A percentile compares a stretch with the other conserved stretches of the same genome.
These are phyloP conservation scores for Globomyces pollinis-pini DNA, from an alignment of 192 early-diverging fungal genomes.

Conservation along the genomic window DNA sequence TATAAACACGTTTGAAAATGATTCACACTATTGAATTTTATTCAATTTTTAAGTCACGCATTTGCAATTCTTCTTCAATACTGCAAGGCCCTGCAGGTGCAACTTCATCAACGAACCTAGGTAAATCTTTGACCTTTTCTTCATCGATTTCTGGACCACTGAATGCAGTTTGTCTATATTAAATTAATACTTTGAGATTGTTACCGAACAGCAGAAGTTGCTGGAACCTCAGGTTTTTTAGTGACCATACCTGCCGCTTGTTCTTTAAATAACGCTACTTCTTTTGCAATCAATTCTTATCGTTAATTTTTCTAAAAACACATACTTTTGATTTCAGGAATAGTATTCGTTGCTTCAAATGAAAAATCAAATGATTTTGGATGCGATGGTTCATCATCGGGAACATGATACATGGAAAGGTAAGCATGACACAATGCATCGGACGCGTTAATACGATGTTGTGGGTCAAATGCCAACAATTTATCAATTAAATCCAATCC, in stretches of 20 bases:
- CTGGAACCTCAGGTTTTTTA: background rate
- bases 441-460: slow-evolving; percentile 81
- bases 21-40: background rate
- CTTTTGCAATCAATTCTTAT: slow-evolving; percentile 37
- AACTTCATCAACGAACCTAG: slow-evolving; percentile 12
- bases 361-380: slow-evolving; percentile 44
- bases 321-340: slow-evolving; percentile 47
- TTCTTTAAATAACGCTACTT: slow-evolving; percentile 27
- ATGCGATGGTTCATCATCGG: slow-evolving; percentile 58
- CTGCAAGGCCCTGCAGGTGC: slow-evolving; percentile 17
- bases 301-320: background rate
- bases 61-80: slow-evolving; percentile 32
- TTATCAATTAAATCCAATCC: slow-evolving; percentile 84
- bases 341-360: slow-evolving; percentile 43
- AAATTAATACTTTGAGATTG: background rate
- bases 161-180: slow-evolving; percentile 12
- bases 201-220: background rate
- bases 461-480: slow-evolving; percentile 81
- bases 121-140: slow-evolving; percentile 6
- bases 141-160: slow-evolving; percentile 12
- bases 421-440: slow-evolving; percentile 89
- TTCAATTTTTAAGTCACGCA: slow-evolving; percentile 16
- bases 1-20: slow-evolving; percentile 6
- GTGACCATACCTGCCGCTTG: background rate
- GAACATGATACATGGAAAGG: slow-evolving; percentile 66